These are phyloP conservation scores for Lipomyces chichibuensis DNA, from an alignment of 805 yeast genomes.

Conservation along the genomic window DNA sequence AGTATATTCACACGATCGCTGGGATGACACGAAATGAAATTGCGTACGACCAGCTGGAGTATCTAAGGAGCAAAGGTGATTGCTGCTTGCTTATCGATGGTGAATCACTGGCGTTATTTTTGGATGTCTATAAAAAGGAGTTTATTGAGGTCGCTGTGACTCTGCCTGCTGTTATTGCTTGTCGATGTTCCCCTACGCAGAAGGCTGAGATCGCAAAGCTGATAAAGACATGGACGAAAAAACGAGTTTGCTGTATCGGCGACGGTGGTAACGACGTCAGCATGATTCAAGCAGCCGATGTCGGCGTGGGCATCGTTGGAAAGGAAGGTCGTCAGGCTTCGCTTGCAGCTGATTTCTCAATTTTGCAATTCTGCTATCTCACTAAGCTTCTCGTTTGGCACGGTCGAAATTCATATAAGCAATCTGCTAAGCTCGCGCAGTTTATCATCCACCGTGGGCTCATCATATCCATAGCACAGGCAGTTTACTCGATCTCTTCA, in stretches of 20 bases:
- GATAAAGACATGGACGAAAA: conserved; percentile 77
- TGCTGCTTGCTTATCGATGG: conserved; percentile 90
- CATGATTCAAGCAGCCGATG: conserved; percentile 98
- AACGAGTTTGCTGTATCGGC: conserved; percentile 95
- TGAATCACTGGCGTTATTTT: conserved; percentile 74
- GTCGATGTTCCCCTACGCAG: conserved; percentile 98
- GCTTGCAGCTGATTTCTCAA: conserved; percentile 93
- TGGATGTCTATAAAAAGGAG: conserved; percentile 65
- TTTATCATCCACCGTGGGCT: conserved; percentile 96
- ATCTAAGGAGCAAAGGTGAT: conserved; percentile 62
- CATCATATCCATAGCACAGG: conserved; percentile 91
- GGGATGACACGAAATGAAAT: conserved; percentile 60
- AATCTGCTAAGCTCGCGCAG: conserved; percentile 93
- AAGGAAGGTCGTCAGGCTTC: conserved; percentile 98
- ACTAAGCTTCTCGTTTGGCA: conserved; percentile 93
- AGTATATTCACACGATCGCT: conserved; percentile 84
- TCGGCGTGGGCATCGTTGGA: conserved; percentile 98
- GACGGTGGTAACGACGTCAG: conserved; percentile 99
- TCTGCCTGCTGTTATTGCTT: conserved; percentile 94
- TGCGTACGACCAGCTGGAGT: conserved; percentile 78
- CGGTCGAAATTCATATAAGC: conserved; percentile 94
- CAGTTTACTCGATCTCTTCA: conserved; percentile 85
- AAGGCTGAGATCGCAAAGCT: conserved; percentile 90
- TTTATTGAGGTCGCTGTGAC: conserved; percentile 76
- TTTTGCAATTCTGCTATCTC: conserved; percentile 86